A percentile compares a stretch with the other conserved stretches of the same genome.
Evolutionary conservation across 345 rosid genomes (phyloP).

Genomic region (Melastoma malabathricum): DNA sequence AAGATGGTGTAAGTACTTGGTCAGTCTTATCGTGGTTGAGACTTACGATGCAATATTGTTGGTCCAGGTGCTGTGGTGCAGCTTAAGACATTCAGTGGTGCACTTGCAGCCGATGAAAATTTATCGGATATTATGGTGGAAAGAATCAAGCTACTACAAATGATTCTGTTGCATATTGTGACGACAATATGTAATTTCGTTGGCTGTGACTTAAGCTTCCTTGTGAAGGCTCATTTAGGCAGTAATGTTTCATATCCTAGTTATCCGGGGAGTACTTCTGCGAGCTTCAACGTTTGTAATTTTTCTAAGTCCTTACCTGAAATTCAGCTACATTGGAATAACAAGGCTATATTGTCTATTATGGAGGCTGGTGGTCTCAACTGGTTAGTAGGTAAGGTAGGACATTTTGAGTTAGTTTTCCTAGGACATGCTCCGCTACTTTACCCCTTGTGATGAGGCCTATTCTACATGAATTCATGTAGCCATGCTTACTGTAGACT

Average conservation of each 20-base stretch:
- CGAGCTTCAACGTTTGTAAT: conserved; percentile 17
- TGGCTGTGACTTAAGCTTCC: conserved; percentile 23
- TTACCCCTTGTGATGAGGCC: neutral
- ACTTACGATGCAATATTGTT: conserved; percentile 3
- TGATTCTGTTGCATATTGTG: conserved; percentile 40
- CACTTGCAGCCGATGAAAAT: conserved; percentile 37
- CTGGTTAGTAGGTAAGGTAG: conserved; percentile 91
- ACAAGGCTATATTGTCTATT: conserved; percentile 51
- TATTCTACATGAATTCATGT: too few relatives aligned
- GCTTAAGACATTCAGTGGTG: conserved; percentile 41
- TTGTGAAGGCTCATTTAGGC: conserved; percentile 22
- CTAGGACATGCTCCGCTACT: neutral
- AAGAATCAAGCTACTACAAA: conserved; percentile 33
- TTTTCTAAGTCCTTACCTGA: conserved; percentile 18
- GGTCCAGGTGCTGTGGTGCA: conserved; percentile 59
- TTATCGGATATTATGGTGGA: conserved; percentile 23
- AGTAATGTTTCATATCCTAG: conserved; percentile 15
- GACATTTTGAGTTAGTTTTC: conserved; percentile 24
- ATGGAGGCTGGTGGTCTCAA: conserved; percentile 84
- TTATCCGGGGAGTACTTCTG: conserved; percentile 9
- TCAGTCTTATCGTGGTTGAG: conserved; percentile 1
- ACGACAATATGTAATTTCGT: conserved; percentile 39
- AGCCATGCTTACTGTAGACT: too few relatives aligned
- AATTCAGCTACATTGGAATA: conserved; percentile 39
- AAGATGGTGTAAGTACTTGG: conserved; percentile 1